Conservation (phyloP, 257 asterid genomes). For the Capsicum pubescens region DNA sequence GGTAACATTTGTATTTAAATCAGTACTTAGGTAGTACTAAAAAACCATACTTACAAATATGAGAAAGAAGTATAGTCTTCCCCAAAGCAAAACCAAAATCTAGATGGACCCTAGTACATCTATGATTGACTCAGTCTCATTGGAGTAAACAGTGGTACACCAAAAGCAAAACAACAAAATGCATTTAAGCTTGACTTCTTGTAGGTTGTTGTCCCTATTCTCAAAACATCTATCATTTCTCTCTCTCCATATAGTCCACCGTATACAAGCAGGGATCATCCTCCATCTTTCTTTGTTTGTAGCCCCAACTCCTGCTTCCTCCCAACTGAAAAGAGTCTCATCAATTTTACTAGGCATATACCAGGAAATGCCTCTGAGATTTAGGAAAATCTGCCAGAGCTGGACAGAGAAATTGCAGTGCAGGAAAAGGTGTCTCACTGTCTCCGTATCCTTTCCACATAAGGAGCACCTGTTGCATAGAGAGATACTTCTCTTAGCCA, state of each 20-base stretch:
- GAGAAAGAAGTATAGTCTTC: no score
- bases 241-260: neutral
- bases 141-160: neutral
- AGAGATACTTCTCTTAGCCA: neutral
- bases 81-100: no score
- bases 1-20: no score
- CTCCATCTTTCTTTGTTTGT: neutral
- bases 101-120: no score
- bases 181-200: neutral
- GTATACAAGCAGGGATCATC: neutral
- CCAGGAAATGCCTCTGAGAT: neutral
- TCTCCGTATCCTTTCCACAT: neutral
- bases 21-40: no score
- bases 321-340: neutral
- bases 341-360: neutral
- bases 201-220: neutral
- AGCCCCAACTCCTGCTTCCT: neutral
- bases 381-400: neutral
- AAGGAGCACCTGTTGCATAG: neutral
- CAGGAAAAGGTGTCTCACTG: neutral
- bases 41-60: no score
- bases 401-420: neutral
- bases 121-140: no score
- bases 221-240: neutral
- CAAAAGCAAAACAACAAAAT: neutral